Conservation (phyloP, 208 protist species). For the Crithidia thermophila region DNA sequence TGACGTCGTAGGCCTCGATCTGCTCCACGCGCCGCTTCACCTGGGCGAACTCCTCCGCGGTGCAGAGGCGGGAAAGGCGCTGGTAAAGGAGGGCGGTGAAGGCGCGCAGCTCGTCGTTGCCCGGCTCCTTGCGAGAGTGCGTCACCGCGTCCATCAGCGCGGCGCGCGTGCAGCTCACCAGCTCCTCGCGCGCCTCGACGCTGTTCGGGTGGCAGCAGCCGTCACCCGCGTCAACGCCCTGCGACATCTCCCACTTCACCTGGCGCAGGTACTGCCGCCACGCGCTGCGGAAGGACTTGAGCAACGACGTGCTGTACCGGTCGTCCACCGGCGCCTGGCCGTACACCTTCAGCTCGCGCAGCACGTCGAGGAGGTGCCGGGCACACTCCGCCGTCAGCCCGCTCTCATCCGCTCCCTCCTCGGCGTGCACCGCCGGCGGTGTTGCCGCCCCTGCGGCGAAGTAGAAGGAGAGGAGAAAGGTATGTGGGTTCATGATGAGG, state of each 20-base stretch:
- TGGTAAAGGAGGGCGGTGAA: constrained; percentile 68
- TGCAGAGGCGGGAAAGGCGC: constrained; percentile 50
- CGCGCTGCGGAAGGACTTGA: constrained; percentile 54
- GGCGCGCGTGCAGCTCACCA: constrained; percentile 52
- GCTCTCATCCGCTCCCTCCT: neutral
- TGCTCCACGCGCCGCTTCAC: constrained; percentile 40
- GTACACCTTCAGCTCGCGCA: constrained; percentile 57
- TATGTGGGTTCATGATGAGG: constrained; percentile 70
- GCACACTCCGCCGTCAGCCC: constrained; percentile 58
- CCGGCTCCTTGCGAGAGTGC: constrained; percentile 32
- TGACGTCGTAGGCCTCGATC: constrained; percentile 26
- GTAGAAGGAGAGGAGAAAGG: constrained; percentile 75
- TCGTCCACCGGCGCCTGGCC: constrained; percentile 31
- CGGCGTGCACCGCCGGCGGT: neutral
- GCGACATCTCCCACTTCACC: constrained; percentile 33
- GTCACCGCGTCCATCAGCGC: constrained; percentile 52
- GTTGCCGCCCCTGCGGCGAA: constrained; percentile 42
- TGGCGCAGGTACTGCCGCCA: constrained; percentile 65
- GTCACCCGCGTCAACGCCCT: neutral
- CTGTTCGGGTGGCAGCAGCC: constrained; percentile 1
- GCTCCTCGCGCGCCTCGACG: constrained; percentile 27
- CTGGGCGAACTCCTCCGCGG: constrained; percentile 45
- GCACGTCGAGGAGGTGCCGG: constrained; percentile 61
- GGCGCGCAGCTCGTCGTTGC: constrained; percentile 38
- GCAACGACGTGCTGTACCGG: constrained; percentile 49